These are phyloP conservation scores for Colletotrichum abscissum DNA, from an alignment of 2,329 filamentous ascomycete genomes.

Conservation along the genomic window DNA sequence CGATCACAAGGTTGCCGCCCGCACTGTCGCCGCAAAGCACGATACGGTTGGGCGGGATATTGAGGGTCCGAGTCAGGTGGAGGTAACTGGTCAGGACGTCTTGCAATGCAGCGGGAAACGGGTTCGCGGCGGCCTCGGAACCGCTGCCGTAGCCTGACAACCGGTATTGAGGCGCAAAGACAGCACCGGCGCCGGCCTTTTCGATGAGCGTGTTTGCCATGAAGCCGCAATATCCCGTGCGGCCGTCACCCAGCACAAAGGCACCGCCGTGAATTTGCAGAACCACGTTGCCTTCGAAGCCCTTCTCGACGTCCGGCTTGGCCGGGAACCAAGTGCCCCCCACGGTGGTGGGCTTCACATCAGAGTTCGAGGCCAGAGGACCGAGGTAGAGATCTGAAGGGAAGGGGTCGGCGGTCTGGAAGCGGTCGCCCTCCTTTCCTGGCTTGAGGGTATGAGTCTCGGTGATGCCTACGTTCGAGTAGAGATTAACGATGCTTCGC, in stretches of 20 bases:
- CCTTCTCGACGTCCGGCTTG: constrained; percentile 20
- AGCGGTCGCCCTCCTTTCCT: constrained; percentile 39
- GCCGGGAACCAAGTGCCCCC: constrained; percentile 41
- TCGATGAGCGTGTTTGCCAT: constrained; percentile 39
- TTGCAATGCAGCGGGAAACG: constrained; percentile 46
- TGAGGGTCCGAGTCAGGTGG: constrained; percentile 38
- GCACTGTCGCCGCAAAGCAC: constrained; percentile 48
- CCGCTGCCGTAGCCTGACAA: constrained; percentile 38
- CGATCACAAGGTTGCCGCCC: constrained; percentile 45
- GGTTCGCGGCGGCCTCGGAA: neutral
- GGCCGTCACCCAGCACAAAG: constrained; percentile 45
- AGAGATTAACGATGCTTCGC: constrained; percentile 13
- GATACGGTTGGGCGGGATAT: constrained; percentile 42
- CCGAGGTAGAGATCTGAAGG: constrained; percentile 36
- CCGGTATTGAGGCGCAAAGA: constrained; percentile 47
- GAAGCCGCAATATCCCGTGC: constrained; percentile 43
- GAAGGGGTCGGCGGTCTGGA: constrained; percentile 36
- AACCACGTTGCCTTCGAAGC: constrained; percentile 34
- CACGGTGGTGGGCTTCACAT: constrained; percentile 34
- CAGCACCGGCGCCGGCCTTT: constrained; percentile 39
- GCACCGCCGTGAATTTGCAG: constrained; percentile 48
- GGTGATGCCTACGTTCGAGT: constrained; percentile 23
- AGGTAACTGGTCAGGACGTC: constrained; percentile 46
- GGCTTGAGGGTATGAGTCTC: constrained; percentile 39
- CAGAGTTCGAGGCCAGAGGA: constrained; percentile 21